Percentiles rank a stretch among this genome's conserved stretches.
Evolutionary conservation across 1,284 basidiomycete species (phyloP).

Genomic region (Rhodotorula sp.): DNA sequence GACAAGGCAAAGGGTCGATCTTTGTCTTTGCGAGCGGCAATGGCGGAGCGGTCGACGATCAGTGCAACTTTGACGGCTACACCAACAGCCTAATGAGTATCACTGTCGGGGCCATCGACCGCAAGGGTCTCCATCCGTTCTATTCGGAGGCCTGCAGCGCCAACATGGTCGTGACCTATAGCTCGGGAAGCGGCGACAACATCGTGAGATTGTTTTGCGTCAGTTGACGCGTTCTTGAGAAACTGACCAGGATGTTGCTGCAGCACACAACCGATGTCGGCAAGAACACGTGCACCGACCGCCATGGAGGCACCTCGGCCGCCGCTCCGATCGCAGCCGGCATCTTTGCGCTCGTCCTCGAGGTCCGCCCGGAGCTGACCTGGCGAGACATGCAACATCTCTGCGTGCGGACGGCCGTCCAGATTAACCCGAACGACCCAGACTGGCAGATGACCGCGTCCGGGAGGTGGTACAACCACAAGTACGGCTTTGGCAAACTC

Average conservation of each 20-base stretch:
- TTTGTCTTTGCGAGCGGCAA: constrained; percentile 99
- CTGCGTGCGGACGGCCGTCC: constrained; percentile 70
- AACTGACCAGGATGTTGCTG: neutral
- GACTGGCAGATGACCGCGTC: constrained; percentile 87
- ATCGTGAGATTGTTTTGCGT: constrained; percentile 63
- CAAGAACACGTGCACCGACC: constrained; percentile 73
- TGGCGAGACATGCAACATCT: constrained; percentile 98
- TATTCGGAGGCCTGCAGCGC: constrained; percentile 97
- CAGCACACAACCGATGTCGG: constrained; percentile 94
- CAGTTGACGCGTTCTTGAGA: neutral
- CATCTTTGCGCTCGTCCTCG: constrained; percentile 80
- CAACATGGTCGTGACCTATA: constrained; percentile 93
- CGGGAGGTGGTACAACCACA: constrained; percentile 87
- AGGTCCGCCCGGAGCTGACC: constrained; percentile 82
- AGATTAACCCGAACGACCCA: constrained; percentile 79
- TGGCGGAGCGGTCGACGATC: constrained; percentile 85
- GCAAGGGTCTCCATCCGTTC: constrained; percentile 87
- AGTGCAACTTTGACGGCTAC: constrained; percentile 99
- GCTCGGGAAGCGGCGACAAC: constrained; percentile 88
- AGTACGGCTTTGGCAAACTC: constrained; percentile 91
- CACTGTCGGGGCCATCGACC: constrained; percentile 90
- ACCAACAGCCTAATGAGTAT: constrained; percentile 97
- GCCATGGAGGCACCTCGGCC: constrained; percentile 94
- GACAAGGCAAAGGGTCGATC: constrained; percentile 84
- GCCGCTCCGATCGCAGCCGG: constrained; percentile 94